Evolutionary conservation across 2,329 filamentous ascomycete species (phyloP).

Genomic region (Fusarium sp.): DNA sequence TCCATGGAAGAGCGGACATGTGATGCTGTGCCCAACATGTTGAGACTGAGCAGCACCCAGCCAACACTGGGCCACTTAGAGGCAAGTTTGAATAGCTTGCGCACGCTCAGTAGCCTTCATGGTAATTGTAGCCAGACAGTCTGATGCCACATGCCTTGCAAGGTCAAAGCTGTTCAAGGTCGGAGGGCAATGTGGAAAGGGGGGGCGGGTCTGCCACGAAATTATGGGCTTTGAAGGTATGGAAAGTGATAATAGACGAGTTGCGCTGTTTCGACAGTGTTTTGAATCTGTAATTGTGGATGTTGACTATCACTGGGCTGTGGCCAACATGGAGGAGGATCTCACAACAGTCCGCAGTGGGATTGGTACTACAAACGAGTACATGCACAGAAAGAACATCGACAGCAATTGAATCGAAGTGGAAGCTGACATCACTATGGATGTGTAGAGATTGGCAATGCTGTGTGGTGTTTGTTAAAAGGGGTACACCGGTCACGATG

Average conservation of each 20-base stretch:
- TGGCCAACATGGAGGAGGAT: neutral
- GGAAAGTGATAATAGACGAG: too few species aligned
- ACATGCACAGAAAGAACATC: too few species aligned
- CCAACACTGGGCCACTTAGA: accelerated
- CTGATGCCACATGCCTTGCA: too few species aligned
- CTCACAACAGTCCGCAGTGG: accelerated
- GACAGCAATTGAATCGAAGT: too few species aligned
- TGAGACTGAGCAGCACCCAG: neutral
- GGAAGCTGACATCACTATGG: too few species aligned
- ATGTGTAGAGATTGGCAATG: accelerated
- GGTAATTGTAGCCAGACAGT: accelerated
- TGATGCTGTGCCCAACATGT: neutral
- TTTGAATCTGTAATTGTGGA: accelerated
- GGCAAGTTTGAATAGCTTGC: accelerated
- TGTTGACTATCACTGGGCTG: accelerated
- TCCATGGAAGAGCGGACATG: accelerated
- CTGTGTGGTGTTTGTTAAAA: neutral
- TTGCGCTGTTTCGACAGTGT: too few species aligned
- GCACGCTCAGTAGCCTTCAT: too few species aligned
- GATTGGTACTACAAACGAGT: too few species aligned
- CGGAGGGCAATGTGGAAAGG: neutral
- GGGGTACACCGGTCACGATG: neutral
- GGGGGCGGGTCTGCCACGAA: too few species aligned
- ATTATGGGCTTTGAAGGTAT: too few species aligned
- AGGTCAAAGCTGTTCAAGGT: too few species aligned